Percentiles rank a stretch among this genome's conserved stretches.
phyloP scores from a whole-genome alignment of 208 protist genomes.

The Crithidia sp. region DNA sequence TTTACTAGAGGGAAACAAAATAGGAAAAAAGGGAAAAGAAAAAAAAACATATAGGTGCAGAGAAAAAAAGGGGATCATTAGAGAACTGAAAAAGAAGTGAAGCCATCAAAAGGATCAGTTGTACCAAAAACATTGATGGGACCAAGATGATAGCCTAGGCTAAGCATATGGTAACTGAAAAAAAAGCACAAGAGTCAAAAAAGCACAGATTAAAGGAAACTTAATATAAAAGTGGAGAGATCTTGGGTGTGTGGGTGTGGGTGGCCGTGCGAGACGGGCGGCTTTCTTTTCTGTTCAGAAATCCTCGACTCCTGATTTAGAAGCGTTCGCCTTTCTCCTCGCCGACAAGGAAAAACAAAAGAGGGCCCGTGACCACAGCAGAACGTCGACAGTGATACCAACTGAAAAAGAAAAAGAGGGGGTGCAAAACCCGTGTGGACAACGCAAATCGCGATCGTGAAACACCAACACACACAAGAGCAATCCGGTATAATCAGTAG shows the following conservation, averaged over 20 bases:
- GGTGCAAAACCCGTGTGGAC: too few species aligned
- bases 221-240: background rate
- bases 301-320: too few species aligned
- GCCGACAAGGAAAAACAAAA: too few species aligned
- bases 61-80: slow-evolving; percentile 6
- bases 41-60: slow-evolving; percentile 1
- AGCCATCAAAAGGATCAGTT: background rate
- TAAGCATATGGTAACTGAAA: background rate
- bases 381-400: too few species aligned
- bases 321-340: too few species aligned
- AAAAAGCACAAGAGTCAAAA: background rate
- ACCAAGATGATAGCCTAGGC: background rate
- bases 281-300: too few species aligned
- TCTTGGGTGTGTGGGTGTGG: too few species aligned
- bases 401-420: too few species aligned
- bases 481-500: too few species aligned
- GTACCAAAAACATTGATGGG: background rate
- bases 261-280: too few species aligned
- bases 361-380: too few species aligned
- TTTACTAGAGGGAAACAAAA: background rate
- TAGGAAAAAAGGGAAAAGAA: slow-evolving; percentile 9
- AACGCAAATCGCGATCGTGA: too few species aligned
- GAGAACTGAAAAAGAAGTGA: background rate
- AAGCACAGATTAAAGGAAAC: slow-evolving; percentile 8
- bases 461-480: background rate